Evolutionary conservation across 1,284 basidiomycete species (phyloP).

Genomic region (Afroboletus lepidellus): DNA sequence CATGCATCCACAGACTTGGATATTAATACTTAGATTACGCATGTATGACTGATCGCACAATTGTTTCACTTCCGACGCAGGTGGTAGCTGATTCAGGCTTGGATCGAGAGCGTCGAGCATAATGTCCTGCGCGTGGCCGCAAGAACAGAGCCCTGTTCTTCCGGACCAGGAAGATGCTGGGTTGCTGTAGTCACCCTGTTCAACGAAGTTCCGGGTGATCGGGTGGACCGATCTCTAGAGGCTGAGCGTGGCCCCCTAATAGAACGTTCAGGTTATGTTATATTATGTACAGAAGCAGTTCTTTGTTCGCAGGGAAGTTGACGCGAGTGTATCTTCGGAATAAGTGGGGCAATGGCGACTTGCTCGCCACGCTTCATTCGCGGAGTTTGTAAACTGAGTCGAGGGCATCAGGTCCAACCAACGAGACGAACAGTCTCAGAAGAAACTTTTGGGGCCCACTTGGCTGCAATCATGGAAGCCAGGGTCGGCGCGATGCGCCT

Average conservation of each 20-base stretch:
- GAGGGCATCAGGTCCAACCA: neutral
- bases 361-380: constrained; percentile 28
- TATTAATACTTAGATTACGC: constrained; percentile 25
- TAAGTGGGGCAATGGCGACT: constrained; percentile 6
- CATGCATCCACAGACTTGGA: constrained; percentile 14
- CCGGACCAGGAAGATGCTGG: neutral
- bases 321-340: neutral
- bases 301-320: neutral
- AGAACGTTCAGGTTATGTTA: constrained; percentile 6
- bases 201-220: constrained; percentile 12
- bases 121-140: constrained; percentile 6
- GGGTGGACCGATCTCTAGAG: constrained; percentile 12
- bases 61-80: constrained; percentile 26
- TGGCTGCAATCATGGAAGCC: constrained; percentile 10
- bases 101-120: constrained; percentile 5
- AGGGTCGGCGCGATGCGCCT: constrained; percentile 3
- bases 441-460: constrained; percentile 1
- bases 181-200: constrained; percentile 7
- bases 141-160: constrained; percentile 1
- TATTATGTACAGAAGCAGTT: constrained; percentile 19
- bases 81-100: constrained; percentile 5
- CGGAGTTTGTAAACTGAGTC: constrained; percentile 29
- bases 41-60: constrained; percentile 6
- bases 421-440: constrained; percentile 1
- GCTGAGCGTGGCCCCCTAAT: constrained; percentile 4